phyloP scores from a whole-genome alignment of 352 stramenopile genomes.

The Phytopythium sindhum region DNA sequence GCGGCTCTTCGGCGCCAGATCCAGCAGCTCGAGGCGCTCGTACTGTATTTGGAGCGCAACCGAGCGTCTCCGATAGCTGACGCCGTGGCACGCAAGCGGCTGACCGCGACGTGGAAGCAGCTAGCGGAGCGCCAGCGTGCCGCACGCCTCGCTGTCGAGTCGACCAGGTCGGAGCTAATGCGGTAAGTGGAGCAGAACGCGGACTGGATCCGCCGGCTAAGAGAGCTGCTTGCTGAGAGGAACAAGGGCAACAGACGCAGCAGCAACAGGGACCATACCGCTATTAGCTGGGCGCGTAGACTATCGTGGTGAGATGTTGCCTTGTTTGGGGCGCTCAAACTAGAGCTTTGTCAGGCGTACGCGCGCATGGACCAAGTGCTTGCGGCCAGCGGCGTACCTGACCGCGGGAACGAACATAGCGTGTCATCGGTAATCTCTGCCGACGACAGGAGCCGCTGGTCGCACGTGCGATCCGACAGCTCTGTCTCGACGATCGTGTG shows the following conservation, averaged over 20 bases:
- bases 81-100: not conserved
- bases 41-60: not conserved
- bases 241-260: not conserved
- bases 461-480: not conserved
- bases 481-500: not conserved
- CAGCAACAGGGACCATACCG: not conserved
- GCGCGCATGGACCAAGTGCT: not conserved
- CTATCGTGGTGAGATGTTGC: not conserved
- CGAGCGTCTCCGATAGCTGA: not conserved
- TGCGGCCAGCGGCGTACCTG: not conserved
- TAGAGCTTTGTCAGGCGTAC: not conserved
- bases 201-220: conserved; percentile 3
- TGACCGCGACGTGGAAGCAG: not conserved
- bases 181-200: not conserved
- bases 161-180: not conserved
- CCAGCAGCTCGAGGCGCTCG: conserved; percentile 3
- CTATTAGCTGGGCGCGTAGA: not conserved
- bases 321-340: not conserved
- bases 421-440: too few relatives aligned
- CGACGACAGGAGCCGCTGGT: not conserved
- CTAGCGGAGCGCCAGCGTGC: not conserved
- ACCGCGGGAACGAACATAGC: too few relatives aligned
- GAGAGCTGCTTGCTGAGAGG: not conserved
- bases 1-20: not conserved
- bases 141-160: not conserved